phyloP scores from a whole-genome alignment of 257 asterid species.

The Marsdenia floribunda region DNA sequence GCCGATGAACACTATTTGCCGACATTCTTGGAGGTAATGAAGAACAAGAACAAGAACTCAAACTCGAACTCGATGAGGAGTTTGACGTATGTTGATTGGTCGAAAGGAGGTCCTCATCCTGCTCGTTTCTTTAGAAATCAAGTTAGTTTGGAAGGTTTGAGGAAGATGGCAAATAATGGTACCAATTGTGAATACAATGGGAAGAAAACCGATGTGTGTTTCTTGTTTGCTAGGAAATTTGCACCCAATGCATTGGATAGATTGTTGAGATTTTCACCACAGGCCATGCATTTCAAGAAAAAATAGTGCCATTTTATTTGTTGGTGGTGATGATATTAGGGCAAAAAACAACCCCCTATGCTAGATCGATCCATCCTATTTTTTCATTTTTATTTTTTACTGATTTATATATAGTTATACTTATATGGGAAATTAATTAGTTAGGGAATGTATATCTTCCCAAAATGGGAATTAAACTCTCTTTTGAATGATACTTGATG shows the following conservation, averaged over 20 bases:
- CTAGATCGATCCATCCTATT: not conserved
- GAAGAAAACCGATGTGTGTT: slow-evolving; percentile 39
- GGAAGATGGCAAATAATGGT: slow-evolving; percentile 42
- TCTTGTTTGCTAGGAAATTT: slow-evolving; percentile 84
- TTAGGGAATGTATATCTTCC: not conserved
- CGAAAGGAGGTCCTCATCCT: slow-evolving; percentile 86
- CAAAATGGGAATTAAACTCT: not conserved
- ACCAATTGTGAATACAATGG: slow-evolving; percentile 64
- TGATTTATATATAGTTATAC: not conserved
- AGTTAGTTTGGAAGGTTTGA: slow-evolving; percentile 41
- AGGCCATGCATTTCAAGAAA: slow-evolving; percentile 53
- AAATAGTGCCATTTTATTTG: not conserved
- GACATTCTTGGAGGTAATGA: slow-evolving; percentile 44
- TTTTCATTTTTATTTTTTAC: not conserved
- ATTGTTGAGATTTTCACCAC: slow-evolving; percentile 65
- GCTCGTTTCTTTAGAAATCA: slow-evolving; percentile 37
- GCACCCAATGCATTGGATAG: slow-evolving; percentile 49
- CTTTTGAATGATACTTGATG: not conserved
- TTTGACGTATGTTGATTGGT: slow-evolving; percentile 85
- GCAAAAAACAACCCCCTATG: not conserved
- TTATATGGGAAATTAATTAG: not conserved
- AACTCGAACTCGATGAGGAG: slow-evolving; percentile 31
- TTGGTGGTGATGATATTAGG: not conserved
- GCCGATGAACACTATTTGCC: slow-evolving; percentile 89
- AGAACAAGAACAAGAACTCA: slow-evolving; percentile 30